These are phyloP conservation scores for Candida coleopterorum DNA, from an alignment of 805 yeast species.

Conservation along the genomic window DNA sequence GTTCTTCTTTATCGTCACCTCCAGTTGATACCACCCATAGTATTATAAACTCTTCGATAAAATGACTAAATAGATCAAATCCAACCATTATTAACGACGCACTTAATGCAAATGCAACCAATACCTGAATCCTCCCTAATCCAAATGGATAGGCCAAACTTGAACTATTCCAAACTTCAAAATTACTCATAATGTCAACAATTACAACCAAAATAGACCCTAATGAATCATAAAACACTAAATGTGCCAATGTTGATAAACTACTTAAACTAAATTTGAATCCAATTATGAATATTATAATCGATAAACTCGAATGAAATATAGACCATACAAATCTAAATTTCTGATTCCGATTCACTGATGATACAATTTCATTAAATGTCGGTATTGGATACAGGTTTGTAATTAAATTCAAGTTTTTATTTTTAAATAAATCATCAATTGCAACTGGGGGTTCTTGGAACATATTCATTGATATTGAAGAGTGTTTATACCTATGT, in stretches of 20 bases:
- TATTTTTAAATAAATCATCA: conserved; percentile 2
- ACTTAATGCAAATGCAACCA: conserved; percentile 82
- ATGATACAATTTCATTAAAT: conserved; percentile 53
- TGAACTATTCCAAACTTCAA: conserved; percentile 84
- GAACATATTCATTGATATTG: conserved; percentile 92
- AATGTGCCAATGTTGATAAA: conserved; percentile 76
- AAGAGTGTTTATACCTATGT: conserved; percentile 91
- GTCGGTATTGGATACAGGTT: conserved; percentile 72
- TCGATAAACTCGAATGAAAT: conserved; percentile 51
- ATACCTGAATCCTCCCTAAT: conserved; percentile 81
- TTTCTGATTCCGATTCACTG: conserved; percentile 56
- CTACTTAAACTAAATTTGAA: conserved; percentile 52
- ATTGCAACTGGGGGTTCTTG: conserved; percentile 72
- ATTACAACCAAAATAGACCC: conserved; percentile 65
- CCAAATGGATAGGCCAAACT: conserved; percentile 90
- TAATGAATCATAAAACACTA: conserved; percentile 80
- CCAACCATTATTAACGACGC: conserved; percentile 88
- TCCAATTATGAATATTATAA: conserved; percentile 57
- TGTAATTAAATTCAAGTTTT: conserved; percentile 57
- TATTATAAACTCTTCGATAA: conserved; percentile 69
- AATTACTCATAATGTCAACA: conserved; percentile 82
- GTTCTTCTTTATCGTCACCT: conserved; percentile 12
- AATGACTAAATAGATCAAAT: conserved; percentile 79
- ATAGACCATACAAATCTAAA: conserved; percentile 54
- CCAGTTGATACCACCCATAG: conserved; percentile 22